Conservation (phyloP, 1,284 basidiomycete species). For the Singerocomus inundabilis region DNA sequence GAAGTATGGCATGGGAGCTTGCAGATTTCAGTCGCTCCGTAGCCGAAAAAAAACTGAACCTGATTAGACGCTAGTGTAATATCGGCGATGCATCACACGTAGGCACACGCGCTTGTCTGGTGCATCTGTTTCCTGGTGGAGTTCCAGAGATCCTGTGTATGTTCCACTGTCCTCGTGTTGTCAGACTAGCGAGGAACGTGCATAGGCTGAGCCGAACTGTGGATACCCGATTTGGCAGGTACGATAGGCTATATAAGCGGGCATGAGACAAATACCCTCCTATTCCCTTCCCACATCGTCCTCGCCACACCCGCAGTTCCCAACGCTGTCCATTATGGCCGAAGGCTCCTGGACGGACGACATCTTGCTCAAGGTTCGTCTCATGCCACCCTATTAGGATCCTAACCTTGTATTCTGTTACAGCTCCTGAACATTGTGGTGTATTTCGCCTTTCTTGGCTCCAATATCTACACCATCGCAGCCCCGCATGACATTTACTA, state of each 20-base stretch:
- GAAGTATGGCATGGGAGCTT: background rate
- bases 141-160: background rate
- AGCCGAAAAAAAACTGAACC: too few species aligned
- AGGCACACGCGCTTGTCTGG: too few species aligned
- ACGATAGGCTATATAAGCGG: slow-evolving; percentile 29
- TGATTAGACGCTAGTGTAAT: too few species aligned
- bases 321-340: slow-evolving; percentile 45
- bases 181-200: slow-evolving; percentile 1
- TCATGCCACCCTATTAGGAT: background rate
- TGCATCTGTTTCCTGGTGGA: background rate
- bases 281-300: slow-evolving; percentile 11
- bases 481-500: slow-evolving; percentile 69
- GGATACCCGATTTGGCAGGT: slow-evolving; percentile 13
- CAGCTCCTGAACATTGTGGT: slow-evolving; percentile 77
- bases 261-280: slow-evolving; percentile 15
- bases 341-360: slow-evolving; percentile 68
- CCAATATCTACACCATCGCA: slow-evolving; percentile 84
- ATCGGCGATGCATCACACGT: too few species aligned
- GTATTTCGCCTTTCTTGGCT: slow-evolving; percentile 82
- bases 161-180: slow-evolving; percentile 9
- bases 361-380: slow-evolving; percentile 72
- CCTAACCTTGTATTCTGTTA: background rate
- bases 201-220: too few species aligned
- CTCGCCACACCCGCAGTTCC: background rate
- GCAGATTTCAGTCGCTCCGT: too few species aligned